Evolutionary conservation across 164 flowering plant genomes (phyloP).

Genomic region (Nelumbo lutea): DNA sequence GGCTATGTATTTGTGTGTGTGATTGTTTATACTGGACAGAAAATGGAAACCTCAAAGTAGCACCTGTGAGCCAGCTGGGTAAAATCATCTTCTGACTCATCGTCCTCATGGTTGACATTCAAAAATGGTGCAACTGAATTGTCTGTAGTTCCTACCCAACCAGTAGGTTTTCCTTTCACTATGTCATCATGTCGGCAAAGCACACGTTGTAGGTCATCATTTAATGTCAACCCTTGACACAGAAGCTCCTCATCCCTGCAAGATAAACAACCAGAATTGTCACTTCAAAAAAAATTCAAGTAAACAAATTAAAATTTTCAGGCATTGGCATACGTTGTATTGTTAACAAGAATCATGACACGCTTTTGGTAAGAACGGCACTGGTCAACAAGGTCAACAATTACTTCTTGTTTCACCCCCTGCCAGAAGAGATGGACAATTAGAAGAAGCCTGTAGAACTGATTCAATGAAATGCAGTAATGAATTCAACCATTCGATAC

Average conservation of each 20-base stretch:
- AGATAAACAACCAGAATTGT: slow-evolving; percentile 13
- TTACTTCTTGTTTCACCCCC: slow-evolving; percentile 79
- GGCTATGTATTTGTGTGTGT: no score
- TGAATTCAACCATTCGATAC: background rate
- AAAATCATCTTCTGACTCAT: slow-evolving; percentile 90
- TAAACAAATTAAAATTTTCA: background rate
- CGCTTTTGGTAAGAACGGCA: slow-evolving; percentile 85
- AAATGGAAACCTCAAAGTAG: background rate
- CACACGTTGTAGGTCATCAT: slow-evolving; percentile 85
- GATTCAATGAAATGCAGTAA: background rate
- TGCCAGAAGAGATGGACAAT: slow-evolving; percentile 25
- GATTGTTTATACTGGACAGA: background rate
- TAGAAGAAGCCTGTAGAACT: slow-evolving; percentile 6
- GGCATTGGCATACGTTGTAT: slow-evolving; percentile 50
- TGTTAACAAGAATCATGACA: slow-evolving; percentile 78
- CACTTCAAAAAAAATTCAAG: slow-evolving; percentile 7
- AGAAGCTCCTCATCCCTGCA: slow-evolving; percentile 88
- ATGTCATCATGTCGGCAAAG: slow-evolving; percentile 70
- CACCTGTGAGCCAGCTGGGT: slow-evolving; percentile 82
- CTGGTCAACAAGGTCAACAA: slow-evolving; percentile 92
- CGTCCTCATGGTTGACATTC: slow-evolving; percentile 80
- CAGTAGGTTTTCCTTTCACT: slow-evolving; percentile 42
- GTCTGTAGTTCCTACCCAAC: slow-evolving; percentile 20
- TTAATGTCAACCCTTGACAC: slow-evolving; percentile 72
- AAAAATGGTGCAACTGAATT: slow-evolving; percentile 49